Conservation (phyloP, 1,284 basidiomycete genomes). For the Hemileia vastatrix region DNA sequence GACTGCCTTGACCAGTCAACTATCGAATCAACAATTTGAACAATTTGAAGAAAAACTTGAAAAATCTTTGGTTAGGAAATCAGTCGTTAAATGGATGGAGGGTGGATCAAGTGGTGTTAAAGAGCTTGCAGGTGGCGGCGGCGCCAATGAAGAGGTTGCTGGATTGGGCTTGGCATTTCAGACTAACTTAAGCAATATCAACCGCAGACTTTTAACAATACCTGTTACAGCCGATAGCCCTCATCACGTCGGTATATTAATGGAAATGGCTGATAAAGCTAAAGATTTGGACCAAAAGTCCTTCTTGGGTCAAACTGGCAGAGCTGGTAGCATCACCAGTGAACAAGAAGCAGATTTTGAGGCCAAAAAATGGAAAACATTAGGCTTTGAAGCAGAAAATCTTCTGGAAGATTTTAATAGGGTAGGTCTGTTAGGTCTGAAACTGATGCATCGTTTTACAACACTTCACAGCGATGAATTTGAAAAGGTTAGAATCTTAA, state of each 20-base stretch:
- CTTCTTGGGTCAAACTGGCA: constrained; percentile 25
- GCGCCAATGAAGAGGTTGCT: constrained; percentile 9
- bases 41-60: constrained; percentile 11
- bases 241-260: constrained; percentile 56
- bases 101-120: no score
- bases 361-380: constrained; percentile 61
- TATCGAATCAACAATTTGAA: background rate
- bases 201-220: constrained; percentile 65
- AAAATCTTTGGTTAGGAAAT: background rate
- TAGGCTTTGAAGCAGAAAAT: constrained; percentile 71
- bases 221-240: constrained; percentile 61
- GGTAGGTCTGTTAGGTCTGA: constrained; percentile 73
- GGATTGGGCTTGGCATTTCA: constrained; percentile 1
- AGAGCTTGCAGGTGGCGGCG: no score
- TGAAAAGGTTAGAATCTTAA: constrained; percentile 55
- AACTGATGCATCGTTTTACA: constrained; percentile 60
- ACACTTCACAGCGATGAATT: constrained; percentile 67
- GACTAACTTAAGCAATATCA: constrained; percentile 57
- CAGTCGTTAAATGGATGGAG: constrained; percentile 65
- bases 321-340: constrained; percentile 47
- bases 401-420: constrained; percentile 69
- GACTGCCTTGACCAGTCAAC: constrained; percentile 2
- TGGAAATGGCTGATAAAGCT: constrained; percentile 59
- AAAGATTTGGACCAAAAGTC: constrained; percentile 50
- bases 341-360: constrained; percentile 46